Conservation (phyloP, 2,329 filamentous ascomycete genomes). For the Pseudomassariella vexata region DNA sequence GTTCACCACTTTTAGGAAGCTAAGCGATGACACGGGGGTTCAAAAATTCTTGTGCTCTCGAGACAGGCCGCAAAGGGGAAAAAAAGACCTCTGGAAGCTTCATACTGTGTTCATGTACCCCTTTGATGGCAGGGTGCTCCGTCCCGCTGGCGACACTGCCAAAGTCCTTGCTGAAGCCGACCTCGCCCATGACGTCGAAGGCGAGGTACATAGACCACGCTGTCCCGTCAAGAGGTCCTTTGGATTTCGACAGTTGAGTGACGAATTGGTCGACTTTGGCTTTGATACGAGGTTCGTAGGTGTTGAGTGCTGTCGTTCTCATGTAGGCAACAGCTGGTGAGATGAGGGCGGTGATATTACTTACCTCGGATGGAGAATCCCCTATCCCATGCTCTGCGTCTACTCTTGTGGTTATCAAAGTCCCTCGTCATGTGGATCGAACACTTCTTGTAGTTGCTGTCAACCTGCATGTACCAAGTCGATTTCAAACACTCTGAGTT, state of each 20-base stretch:
- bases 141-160: slow-evolving; percentile 12
- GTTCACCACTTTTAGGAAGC: too few species aligned
- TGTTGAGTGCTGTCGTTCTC: background rate
- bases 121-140: slow-evolving; percentile 25
- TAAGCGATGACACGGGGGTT: too few species aligned
- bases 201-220: slow-evolving; percentile 16
- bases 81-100: too few species aligned
- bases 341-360: background rate
- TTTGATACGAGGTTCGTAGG: background rate
- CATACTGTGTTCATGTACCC: slow-evolving; percentile 27
- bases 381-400: slow-evolving; percentile 19
- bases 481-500: slow-evolving; percentile 31
- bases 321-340: too few species aligned
- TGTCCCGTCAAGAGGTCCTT: slow-evolving; percentile 12
- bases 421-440: slow-evolving; percentile 33
- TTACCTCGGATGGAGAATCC: slow-evolving; percentile 17
- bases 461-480: slow-evolving; percentile 30
- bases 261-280: slow-evolving; percentile 2
- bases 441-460: slow-evolving; percentile 17
- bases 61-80: too few species aligned
- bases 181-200: slow-evolving; percentile 20
- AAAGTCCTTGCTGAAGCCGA: slow-evolving; percentile 19
- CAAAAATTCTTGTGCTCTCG: too few species aligned
- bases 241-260: background rate
- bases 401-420: slow-evolving; percentile 11